These are phyloP conservation scores for Pythium phragmitis DNA, from an alignment of 352 stramenopile genomes.

Conservation along the genomic window DNA sequence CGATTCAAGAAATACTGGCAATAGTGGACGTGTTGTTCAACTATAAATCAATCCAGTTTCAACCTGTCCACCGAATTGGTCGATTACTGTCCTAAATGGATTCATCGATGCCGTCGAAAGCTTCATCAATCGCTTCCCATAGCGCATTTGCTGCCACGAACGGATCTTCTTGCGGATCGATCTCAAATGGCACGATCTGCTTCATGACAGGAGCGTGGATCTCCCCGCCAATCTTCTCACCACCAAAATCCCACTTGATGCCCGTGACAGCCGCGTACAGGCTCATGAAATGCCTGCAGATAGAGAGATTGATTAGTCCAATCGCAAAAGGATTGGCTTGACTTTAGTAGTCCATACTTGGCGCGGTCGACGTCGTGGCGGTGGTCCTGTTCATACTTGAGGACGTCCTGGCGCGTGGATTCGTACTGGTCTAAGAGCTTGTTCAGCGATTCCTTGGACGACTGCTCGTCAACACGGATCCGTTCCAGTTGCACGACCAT, in stretches of 20 bases:
- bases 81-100: constrained; percentile 32
- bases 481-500: constrained; percentile 66
- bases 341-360: constrained; percentile 39
- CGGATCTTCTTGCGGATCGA: constrained; percentile 45
- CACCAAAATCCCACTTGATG: constrained; percentile 81
- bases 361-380: constrained; percentile 67
- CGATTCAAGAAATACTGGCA: too few relatives aligned
- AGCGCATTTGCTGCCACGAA: constrained; percentile 63
- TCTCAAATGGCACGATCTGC: constrained; percentile 54
- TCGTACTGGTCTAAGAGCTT: constrained; percentile 70
- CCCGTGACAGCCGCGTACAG: constrained; percentile 71
- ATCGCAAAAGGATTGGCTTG: too few relatives aligned
- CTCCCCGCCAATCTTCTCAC: constrained; percentile 49
- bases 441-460: constrained; percentile 61
- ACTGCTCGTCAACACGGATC: constrained; percentile 66
- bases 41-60: too few relatives aligned
- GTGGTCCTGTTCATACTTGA: constrained; percentile 59
- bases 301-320: not conserved
- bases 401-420: constrained; percentile 49
- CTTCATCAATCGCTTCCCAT: constrained; percentile 69
- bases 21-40: not conserved
- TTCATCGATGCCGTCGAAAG: constrained; percentile 57
- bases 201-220: constrained; percentile 65
- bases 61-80: not conserved
- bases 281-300: constrained; percentile 68